Evolutionary conservation across 106 monocot genomes (phyloP), one percentile per base, ranked within the genome.

Genomic region (Dioscorea alata): DNA sequence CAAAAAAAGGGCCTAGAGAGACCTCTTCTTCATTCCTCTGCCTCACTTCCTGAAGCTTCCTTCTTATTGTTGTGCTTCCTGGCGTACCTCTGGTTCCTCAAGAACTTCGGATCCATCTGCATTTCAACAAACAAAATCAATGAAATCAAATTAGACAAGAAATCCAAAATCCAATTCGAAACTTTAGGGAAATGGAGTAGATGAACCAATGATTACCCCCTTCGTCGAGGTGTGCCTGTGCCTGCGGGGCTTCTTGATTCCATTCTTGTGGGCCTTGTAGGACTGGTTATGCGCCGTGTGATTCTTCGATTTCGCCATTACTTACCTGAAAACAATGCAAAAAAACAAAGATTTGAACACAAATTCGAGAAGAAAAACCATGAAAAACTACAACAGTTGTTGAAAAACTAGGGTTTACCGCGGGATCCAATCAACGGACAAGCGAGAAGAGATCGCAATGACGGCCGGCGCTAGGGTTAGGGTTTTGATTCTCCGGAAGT

Each of bases 21-120:
- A 28, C 28, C 54, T 59, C 59, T 23, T 17, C 22, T 28, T 60
- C 71, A 60, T 60, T 78, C 49, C 68, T 78, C 72, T 42, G 51
- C 78, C 32, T 72, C 78, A 23, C 67, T 60, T 8, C 48, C 59
- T 2, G 33, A 49, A 12, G 24, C 78, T 28, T 61, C 78, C 22
- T 13, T 61, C 61, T 78, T 78, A 60, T 72, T 78, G 78, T 78
- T 78, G 35, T 78, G 72, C 78, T 78, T 78, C 68, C 78, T 72
- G 8, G 78, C 78, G 21, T 78, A 78, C 78, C 78, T 78, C 67
- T 78, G 78, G 73, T 78, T 78, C 73, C 78, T 78, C 73, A 78
- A 53, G 62, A 78, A 78, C 68, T 78, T 78, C 13, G 78, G 78
- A 20, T 78, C 78, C 78, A 78, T 78, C 78, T 78, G 61, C 67